Percentiles rank a stretch among this genome's conserved stretches.
These are phyloP conservation scores for Rhynchospora pubera DNA, from an alignment of 176 grass and related monocot species.

Conservation along the genomic window DNA sequence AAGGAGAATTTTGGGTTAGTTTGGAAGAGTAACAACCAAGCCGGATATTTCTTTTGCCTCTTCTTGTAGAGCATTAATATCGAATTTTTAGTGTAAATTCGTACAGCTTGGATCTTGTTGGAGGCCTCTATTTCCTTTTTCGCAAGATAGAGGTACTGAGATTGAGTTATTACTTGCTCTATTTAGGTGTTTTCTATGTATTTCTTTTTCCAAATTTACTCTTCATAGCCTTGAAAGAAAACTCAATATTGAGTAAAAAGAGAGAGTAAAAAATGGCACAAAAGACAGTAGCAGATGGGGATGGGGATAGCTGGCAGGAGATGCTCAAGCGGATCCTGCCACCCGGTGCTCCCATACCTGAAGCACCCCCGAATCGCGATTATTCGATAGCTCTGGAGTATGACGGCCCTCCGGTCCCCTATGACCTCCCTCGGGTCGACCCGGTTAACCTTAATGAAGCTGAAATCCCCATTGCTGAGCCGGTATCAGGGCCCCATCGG, in stretches of 20 bases:
- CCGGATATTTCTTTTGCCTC: background rate
- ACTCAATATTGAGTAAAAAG: background rate
- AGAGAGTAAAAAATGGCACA: conserved; percentile 38
- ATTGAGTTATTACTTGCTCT: background rate
- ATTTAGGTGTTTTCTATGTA: background rate
- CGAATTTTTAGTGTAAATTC: background rate
- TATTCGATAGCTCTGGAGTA: conserved; percentile 97
- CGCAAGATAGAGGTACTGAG: background rate
- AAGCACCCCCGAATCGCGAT: conserved; percentile 53
- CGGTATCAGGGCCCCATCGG: conserved; percentile 25
- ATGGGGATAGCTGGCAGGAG: conserved; percentile 53
- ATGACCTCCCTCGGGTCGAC: conserved; percentile 75
- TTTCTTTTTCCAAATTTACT: background rate
- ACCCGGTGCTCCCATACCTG: conserved; percentile 70
- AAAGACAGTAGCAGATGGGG: conserved; percentile 21
- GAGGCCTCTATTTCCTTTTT: background rate
- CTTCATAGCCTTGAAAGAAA: background rate
- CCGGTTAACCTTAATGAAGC: conserved; percentile 43
- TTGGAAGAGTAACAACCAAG: background rate
- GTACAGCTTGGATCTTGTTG: conserved; percentile 5
- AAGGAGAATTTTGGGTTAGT: conserved; percentile 24
- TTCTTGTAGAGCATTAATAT: background rate
- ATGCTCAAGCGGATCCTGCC: conserved; percentile 62
- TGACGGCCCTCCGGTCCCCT: conserved; percentile 64
- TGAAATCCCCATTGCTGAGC: conserved; percentile 59